Evolutionary conservation across 345 rosid genomes (phyloP).

Genomic region (Hypericum perforatum): DNA sequence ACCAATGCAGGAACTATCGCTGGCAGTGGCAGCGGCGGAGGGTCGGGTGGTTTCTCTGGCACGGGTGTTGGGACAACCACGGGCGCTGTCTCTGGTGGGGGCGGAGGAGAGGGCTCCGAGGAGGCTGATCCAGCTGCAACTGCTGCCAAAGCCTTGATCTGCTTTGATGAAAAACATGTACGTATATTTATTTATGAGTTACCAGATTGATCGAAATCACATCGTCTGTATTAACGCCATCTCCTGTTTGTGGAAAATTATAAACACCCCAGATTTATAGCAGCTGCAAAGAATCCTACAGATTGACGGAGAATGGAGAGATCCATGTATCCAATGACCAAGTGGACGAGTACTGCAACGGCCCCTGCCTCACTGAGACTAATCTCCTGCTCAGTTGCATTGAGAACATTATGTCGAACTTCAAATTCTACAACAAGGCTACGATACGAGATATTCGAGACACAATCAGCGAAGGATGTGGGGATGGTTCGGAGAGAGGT

Average conservation of each 20-base stretch:
- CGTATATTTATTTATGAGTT: no score
- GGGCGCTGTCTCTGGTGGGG: not conserved
- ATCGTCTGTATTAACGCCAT: no score
- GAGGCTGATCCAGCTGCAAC: constrained; percentile 41
- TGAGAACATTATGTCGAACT: constrained; percentile 43
- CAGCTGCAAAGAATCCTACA: constrained; percentile 50
- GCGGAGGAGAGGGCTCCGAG: not conserved
- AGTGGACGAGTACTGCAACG: constrained; percentile 47
- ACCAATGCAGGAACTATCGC: constrained; percentile 1
- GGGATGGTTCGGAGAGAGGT: constrained; percentile 73
- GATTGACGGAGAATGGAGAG: constrained; percentile 58
- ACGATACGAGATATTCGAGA: constrained; percentile 45
- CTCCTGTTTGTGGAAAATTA: no score
- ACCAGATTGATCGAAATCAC: no score
- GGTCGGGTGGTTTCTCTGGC: no score
- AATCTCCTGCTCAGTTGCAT: constrained; percentile 62
- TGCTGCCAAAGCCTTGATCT: constrained; percentile 59
- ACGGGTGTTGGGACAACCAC: no score
- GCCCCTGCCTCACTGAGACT: constrained; percentile 73
- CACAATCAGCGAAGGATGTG: constrained; percentile 61
- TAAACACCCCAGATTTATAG: constrained; percentile 41
- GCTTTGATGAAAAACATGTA: constrained; percentile 64
- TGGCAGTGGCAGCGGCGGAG: no score
- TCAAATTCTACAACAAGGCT: constrained; percentile 60
- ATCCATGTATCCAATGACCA: constrained; percentile 39